Percentiles rank a stretch among this genome's conserved stretches.
Evolutionary conservation across 2,329 filamentous ascomycete genomes (phyloP).

Genomic region (Fusarium torulosum): DNA sequence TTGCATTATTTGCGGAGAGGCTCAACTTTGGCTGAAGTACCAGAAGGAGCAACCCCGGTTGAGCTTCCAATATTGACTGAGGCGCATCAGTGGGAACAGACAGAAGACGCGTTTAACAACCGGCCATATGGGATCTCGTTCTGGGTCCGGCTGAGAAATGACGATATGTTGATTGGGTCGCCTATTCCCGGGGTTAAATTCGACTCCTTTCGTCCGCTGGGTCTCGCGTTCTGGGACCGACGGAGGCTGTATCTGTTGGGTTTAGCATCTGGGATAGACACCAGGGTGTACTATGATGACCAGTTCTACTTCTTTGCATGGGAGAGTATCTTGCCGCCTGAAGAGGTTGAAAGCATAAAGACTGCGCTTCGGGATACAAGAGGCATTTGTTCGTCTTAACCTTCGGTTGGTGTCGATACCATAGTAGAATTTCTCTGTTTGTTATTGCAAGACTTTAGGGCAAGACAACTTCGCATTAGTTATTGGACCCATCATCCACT

Average conservation of each 20-base stretch:
- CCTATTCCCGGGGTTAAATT: not conserved
- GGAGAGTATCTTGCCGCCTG: not conserved
- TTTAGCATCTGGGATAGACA: not conserved
- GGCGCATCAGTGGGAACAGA: not conserved
- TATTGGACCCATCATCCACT: no score
- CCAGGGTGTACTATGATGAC: no score
- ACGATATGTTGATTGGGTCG: not conserved
- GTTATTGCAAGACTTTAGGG: no score
- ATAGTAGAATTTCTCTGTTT: not conserved
- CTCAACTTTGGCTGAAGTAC: not conserved
- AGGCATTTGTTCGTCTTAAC: no score
- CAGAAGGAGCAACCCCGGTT: slow-evolving; percentile 2
- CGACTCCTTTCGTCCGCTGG: not conserved
- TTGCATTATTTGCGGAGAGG: not conserved
- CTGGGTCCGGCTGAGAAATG: not conserved
- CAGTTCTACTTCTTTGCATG: not conserved
- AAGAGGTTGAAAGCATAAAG: not conserved
- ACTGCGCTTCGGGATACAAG: not conserved
- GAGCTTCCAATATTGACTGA: not conserved
- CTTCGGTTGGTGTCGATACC: not conserved
- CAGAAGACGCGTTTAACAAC: not conserved
- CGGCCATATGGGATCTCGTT: not conserved
- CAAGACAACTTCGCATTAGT: no score
- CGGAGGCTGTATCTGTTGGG: not conserved
- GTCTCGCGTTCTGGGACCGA: not conserved